These are phyloP conservation scores for Lipomyces yamadae DNA, from an alignment of 805 yeast genomes.

Conservation along the genomic window DNA sequence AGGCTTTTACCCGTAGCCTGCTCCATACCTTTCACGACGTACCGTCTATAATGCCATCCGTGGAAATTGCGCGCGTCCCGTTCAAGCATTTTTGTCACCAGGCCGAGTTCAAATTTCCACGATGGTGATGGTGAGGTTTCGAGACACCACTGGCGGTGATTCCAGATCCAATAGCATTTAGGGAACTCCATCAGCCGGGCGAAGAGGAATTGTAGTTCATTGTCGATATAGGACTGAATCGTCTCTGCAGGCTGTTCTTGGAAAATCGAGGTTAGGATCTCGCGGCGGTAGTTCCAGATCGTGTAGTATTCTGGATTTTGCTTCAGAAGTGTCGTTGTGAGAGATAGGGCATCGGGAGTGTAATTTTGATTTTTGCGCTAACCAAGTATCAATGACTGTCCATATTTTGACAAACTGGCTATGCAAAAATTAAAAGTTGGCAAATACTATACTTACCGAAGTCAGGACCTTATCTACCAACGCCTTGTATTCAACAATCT, in stretches of 20 bases:
- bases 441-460: constrained; percentile 28
- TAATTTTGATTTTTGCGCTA: constrained; percentile 45
- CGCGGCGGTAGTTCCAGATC: constrained; percentile 87
- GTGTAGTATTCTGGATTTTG: constrained; percentile 88
- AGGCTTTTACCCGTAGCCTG: constrained; percentile 41
- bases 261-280: constrained; percentile 55
- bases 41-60: constrained; percentile 93
- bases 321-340: constrained; percentile 62
- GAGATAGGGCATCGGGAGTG: constrained; percentile 51
- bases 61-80: constrained; percentile 85
- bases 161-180: constrained; percentile 97
- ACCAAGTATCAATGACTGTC: neutral
- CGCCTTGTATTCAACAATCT: constrained; percentile 60
- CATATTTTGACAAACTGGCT: neutral
- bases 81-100: constrained; percentile 70
- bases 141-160: constrained; percentile 84
- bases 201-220: constrained; percentile 68
- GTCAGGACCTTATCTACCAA: constrained; percentile 54
- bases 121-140: constrained; percentile 52
- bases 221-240: constrained; percentile 48
- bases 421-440: neutral
- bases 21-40: constrained; percentile 55
- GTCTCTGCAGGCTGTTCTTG: constrained; percentile 38
- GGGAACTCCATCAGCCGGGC: constrained; percentile 68
- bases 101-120: constrained; percentile 74